Base-by-base conservation (phyloP, 2,329 filamentous ascomycete genomes). In the Pyrenochaeta sp. region DNA sequence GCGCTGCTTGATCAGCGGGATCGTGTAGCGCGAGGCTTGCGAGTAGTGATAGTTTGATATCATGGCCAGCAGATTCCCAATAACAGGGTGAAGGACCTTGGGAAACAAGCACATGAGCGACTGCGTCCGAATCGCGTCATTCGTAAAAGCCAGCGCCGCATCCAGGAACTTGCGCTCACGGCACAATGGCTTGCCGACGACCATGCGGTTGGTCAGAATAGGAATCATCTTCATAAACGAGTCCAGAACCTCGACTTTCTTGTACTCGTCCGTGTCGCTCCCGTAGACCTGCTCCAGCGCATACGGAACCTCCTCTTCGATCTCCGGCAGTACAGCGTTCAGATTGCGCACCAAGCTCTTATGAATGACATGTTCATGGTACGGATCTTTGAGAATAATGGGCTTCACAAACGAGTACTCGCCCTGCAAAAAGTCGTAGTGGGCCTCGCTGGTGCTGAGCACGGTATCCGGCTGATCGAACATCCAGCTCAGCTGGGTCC, bases 1-100 rank as follows among this genome's bases (percentile, higher is more conserved):
- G 1, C 82, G 77, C 53, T 78, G 60, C 20, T 71, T 56, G 43
- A 85, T 78, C n/a, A 80, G 34, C 0, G 81, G 80, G 5, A 77
- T 44, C 4, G 77, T 69, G 18, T 72, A 61, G 19, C 63, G 67
- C 31, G 76, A 67, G 3, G 75, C 71, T 26, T 68, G 69, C 45
- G 72, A 69, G 68, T 76, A 81, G 45, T 79, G 74, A 18, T 74
- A 71, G 53, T 74, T 73, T 51, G 80, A 79, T 1, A 73, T 66
- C 1, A 81, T 53, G 3, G 74, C 58, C 15, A 78, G 51, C 1
- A 82, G 53, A 3, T 66, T 72, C 7, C 78, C 77, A 4, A 82
- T 41, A 1, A 84, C 46, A 0, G 79, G 78, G 17, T 81, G 77
- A 3, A 83, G 57, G 2, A 77, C 63, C 6, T 67, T 66, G 0